These are phyloP conservation scores for Phytophthora pisi DNA, from an alignment of 352 stramenopile species.

Conservation along the genomic window DNA sequence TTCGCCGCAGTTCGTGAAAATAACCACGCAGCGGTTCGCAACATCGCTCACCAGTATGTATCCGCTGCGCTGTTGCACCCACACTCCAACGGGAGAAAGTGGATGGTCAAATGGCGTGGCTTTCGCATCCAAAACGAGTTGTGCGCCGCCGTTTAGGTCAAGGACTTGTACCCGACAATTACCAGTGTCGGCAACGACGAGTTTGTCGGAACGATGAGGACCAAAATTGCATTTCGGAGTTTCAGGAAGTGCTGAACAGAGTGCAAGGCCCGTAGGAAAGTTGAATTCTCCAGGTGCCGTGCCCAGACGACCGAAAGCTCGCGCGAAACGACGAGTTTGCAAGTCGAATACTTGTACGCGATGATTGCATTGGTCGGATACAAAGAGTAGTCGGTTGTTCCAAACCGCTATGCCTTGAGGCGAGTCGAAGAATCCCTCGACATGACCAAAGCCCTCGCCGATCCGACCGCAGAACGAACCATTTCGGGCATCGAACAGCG, in stretches of 20 bases:
- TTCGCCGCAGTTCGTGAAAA: constrained; percentile 53
- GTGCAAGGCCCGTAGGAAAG: constrained; percentile 51
- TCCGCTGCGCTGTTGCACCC: constrained; percentile 52
- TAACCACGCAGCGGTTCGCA: constrained; percentile 45
- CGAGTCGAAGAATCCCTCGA: constrained; percentile 55
- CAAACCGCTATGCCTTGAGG: constrained; percentile 59
- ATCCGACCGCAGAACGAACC: constrained; percentile 48
- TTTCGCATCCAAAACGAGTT: constrained; percentile 43
- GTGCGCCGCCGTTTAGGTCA: constrained; percentile 30
- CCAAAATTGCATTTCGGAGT: constrained; percentile 58
- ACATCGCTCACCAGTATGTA: constrained; percentile 55
- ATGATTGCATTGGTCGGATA: constrained; percentile 76
- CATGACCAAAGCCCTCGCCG: constrained; percentile 60
- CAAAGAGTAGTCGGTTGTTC: constrained; percentile 48
- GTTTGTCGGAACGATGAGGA: constrained; percentile 49
- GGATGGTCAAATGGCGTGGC: constrained; percentile 51
- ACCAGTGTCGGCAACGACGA: constrained; percentile 54
- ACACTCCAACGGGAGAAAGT: constrained; percentile 46
- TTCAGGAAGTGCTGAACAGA: constrained; percentile 43
- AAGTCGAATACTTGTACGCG: constrained; percentile 69
- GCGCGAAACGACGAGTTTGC: constrained; percentile 20
- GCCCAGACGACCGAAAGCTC: constrained; percentile 44
- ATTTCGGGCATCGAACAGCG: constrained; percentile 50
- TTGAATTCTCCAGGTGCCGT: constrained; percentile 44
- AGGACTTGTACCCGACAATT: constrained; percentile 68